Evolutionary conservation across 2,329 filamentous ascomycete genomes (phyloP), one percentile per base, ranked within the genome.

Genomic region (Xylariaceae sp.): DNA sequence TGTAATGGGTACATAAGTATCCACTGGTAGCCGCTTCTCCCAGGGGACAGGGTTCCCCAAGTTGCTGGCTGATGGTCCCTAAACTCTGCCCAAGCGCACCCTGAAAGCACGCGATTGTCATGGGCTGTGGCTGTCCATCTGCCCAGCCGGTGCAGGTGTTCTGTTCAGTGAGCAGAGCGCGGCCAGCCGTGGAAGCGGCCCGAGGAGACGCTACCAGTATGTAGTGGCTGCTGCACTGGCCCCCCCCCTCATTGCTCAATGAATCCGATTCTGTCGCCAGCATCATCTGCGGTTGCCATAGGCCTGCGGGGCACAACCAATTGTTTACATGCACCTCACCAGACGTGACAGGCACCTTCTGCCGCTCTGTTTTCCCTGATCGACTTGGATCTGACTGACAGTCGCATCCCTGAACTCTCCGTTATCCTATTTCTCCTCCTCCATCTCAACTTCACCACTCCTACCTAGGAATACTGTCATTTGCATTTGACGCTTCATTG

Each of bases 241-340:
- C 46, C 41, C 43, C 33, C 28, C 39, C 39, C 41, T 41, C 40
- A 45, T 45, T 37, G n/a, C 35, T n/a, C 9, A 36, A n/a, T n/a
- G n/a, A n/a, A 29, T 22, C 18, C 22, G 19, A 34, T 9, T 24
- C 15, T n/a, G 31, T 11, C 19, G 24, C 29, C 37, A 24, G 39
- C 43, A 45, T 40, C 41, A 48, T 35, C 38, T 26, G 48, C 44
- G 54, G 57, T 60, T 60, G 57, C 57, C 54, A 53, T 57, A 52
- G 56, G 44, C 46, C 47, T 28, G 42, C 35, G 43, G 44, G 44
- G 51, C 43, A 44, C 32, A 30, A 38, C 46, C 40, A 38, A 39
- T 58, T 60, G 56, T 59, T 58, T 57, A 59, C 55, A 53, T 37
- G 38, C 24, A n/a, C n/a, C n/a, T n/a, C n/a, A 13, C 9, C 26